phyloP scores from a whole-genome alignment of 2,329 filamentous ascomycete species.

The Colletotrichum abscissum region DNA sequence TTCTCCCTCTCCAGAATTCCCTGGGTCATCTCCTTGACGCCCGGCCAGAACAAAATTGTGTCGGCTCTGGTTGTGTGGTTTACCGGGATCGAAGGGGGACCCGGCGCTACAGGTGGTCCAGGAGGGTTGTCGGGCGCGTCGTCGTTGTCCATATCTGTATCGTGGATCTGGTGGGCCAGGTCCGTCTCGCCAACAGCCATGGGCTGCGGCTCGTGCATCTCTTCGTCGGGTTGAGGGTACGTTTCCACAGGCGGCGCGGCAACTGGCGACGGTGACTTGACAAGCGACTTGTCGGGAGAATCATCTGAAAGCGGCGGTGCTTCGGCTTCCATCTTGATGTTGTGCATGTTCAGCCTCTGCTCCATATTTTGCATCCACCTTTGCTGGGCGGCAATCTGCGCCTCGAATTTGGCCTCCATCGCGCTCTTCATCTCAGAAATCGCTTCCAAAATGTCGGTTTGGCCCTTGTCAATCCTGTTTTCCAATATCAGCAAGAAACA shows the following conservation, averaged over 20 bases:
- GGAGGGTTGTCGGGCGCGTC: conserved; percentile 52
- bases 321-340: conserved; percentile 34
- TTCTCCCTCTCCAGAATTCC: conserved; percentile 59
- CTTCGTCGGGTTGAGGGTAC: not conserved
- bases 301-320: not conserved
- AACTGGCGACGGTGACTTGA: conserved; percentile 5
- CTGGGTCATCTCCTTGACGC: conserved; percentile 73
- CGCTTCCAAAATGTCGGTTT: conserved; percentile 70
- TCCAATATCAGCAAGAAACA: conserved; percentile 44
- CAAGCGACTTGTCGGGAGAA: conserved; percentile 11
- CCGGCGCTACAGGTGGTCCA: conserved; percentile 63
- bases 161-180: conserved; percentile 42
- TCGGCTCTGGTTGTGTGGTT: conserved; percentile 94
- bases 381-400: not conserved
- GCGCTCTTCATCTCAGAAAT: conserved; percentile 48
- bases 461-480: conserved; percentile 67
- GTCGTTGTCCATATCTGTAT: conserved; percentile 59
- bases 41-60: conserved; percentile 78
- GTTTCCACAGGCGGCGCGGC: not conserved
- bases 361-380: conserved; percentile 25
- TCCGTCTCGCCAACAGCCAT: conserved; percentile 41
- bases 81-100: conserved; percentile 78
- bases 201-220: conserved; percentile 37
- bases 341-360: not conserved
- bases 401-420: conserved; percentile 30